Evolutionary conservation across 2,329 filamentous ascomycete species (phyloP), one percentile per base, ranked within the genome.

Genomic region (Leptographium wingfieldii): DNA sequence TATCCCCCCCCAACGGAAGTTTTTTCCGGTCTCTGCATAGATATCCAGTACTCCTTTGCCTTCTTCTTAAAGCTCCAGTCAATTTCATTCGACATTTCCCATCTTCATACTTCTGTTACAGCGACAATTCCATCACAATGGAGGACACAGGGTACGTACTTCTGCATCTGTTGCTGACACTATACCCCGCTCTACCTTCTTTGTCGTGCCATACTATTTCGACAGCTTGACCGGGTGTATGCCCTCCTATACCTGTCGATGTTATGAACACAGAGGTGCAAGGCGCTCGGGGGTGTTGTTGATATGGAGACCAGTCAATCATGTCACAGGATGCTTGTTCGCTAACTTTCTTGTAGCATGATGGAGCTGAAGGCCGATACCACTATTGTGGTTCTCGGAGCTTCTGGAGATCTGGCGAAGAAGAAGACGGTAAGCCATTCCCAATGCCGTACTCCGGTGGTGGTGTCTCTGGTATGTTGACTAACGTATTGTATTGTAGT

Each of bases 361-460:
- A 81, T 95, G 76, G 94, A 99, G 84, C 86, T 99, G 71, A 99
- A 96, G 82, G 90, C 97, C 72, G 95, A 99, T 82, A 99, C 94
- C 66, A 84, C 92, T 72, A 95, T 99, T 70, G 83, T 99, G 69
- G 94, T 99, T 69, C 86, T 99, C 67, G 94, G 94, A 70, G 94
- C 94, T 66, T 99, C 94, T 58, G 94, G 94, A 70, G 94, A 99
- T 80, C 79, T 99, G 67, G 94, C 94, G 57, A 99, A 99, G 83
- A 99, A 99, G 87, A 99, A 99, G 86, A 99, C 94, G 54, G 91
- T 95, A 77, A 57, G 62, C 57, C 12, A 6, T 27, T 29, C 10
- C 19, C 51, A 33, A 19, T 10, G 12, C 6, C 31, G 31, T 10
- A 5, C 5, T 7, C 4, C 35, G 11, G 57, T 60, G 64, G 52